Conservation (phyloP, 208 protist species). For the Trypanosoma congolense region DNA sequence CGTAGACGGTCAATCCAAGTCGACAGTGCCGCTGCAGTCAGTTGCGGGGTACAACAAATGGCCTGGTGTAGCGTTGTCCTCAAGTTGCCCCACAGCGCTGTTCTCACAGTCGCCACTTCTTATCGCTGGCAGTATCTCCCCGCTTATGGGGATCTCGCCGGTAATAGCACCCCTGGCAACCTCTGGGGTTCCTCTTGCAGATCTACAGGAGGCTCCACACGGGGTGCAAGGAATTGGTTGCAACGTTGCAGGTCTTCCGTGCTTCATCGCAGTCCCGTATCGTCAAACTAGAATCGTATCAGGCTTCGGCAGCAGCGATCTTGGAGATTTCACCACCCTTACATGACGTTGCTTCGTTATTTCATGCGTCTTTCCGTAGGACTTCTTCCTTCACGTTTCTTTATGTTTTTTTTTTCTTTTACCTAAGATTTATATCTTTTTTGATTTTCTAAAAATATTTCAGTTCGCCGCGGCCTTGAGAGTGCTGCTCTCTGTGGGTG, state of each 20-base stretch:
- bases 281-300: background rate
- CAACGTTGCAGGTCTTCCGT: background rate
- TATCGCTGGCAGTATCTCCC: background rate
- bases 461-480: too few species aligned
- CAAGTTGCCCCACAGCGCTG: background rate
- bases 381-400: background rate
- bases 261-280: background rate
- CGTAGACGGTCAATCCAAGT: background rate
- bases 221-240: background rate
- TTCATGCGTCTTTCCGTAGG: background rate
- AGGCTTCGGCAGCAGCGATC: background rate
- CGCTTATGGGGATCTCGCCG: background rate
- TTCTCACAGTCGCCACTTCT: background rate
- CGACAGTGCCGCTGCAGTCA: background rate
- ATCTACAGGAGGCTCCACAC: background rate
- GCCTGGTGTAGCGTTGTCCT: background rate
- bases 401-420: background rate
- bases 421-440: background rate
- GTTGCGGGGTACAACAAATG: conserved; percentile 10
- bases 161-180: background rate
- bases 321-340: conserved; percentile 5
- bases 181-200: background rate
- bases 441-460: background rate
- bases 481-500: background rate
- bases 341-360: background rate